Evolutionary conservation across 352 stramenopile genomes (phyloP), one percentile per base, ranked within the genome.

Genomic region (Globisporangium canariense): DNA sequence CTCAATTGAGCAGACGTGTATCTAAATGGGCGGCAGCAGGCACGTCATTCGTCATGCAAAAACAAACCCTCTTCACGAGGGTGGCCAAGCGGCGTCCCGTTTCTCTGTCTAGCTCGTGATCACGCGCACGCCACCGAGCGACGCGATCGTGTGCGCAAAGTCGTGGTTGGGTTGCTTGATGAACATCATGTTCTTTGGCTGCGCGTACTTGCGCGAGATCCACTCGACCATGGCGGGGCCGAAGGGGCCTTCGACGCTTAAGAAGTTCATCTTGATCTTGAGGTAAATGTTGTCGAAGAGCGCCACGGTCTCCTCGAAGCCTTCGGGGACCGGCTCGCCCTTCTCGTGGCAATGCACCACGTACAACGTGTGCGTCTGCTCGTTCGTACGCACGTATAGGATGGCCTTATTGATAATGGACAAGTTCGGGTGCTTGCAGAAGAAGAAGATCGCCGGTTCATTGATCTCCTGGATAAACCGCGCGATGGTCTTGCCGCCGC

Each of bases 151-250:
- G 78, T 98, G 91, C 22, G 79, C 80, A 69, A 98, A 98, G 68
- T 97, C 86, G 75, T 96, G 74, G 78, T 96, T 97, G n/a, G 93
- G 92, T 76, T 97, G 94, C 73, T 96, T 97, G 78, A 98, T 98
- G 74, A 98, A 98, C 89, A 98, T 98, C 74, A 97, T 91, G 77
- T 98, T 98, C 77, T 96, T 96, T 40, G 87, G 86, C 70, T 98
- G 89, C 54, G 77, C 75, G 67, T 98, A 93, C 70, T 94, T 88
- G 71, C 79, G 77, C 45, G 83, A 86, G 64, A 98, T 65, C 88
- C 91, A 98, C 78, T 98, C 93, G 55, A 98, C 91, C 71, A 97
- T 86, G 20, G 87, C 86, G 2, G 93, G 91, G 6, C 91, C 89
- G 58, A 96, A 96, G 45, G 77, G 69, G 32, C 84, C 87, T 55